These are phyloP conservation scores for Fusarium nematophilum DNA, from an alignment of 2,329 filamentous ascomycete species.

Conservation along the genomic window DNA sequence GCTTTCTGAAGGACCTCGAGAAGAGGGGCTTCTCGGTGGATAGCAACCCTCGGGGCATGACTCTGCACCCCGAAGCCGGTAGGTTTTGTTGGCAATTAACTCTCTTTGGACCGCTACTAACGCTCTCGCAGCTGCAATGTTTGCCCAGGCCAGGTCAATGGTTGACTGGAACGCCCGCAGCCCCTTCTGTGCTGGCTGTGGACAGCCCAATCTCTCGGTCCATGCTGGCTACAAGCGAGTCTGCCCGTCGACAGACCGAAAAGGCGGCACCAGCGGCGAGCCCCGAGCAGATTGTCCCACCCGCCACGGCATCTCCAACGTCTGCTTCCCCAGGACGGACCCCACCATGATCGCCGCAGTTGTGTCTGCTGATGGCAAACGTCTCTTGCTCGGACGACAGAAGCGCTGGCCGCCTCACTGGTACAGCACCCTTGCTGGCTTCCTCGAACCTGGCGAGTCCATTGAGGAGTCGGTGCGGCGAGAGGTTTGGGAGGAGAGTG, in stretches of 20 bases:
- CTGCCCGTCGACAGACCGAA: conserved; percentile 77
- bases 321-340: conserved; percentile 91
- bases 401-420: conserved; percentile 85
- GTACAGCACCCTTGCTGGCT: conserved; percentile 91
- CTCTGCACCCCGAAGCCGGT: conserved; percentile 72
- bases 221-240: conserved; percentile 84
- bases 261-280: conserved; percentile 56
- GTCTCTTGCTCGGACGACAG: conserved; percentile 84
- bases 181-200: conserved; percentile 91
- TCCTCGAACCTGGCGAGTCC: conserved; percentile 86
- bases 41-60: conserved; percentile 72
- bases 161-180: conserved; percentile 96
- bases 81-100: conserved; percentile 36
- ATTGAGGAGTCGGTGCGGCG: conserved; percentile 86
- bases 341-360: conserved; percentile 96
- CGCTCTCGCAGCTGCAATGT: conserved; percentile 77
- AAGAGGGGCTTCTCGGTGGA: conserved; percentile 73
- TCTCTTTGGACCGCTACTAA: conserved; percentile 17
- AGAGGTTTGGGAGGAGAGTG: conserved; percentile 89
- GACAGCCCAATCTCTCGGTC: conserved; percentile 81
- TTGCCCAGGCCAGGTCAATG: conserved; percentile 87
- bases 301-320: conserved; percentile 86
- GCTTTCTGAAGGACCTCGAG: conserved; percentile 55
- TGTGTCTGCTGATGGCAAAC: conserved; percentile 80
- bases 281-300: conserved; percentile 80